Percentiles rank a stretch among this genome's conserved stretches.
Evolutionary conservation across 352 stramenopile species (phyloP).

Genomic region (Phytopythium cucurbitacearum): DNA sequence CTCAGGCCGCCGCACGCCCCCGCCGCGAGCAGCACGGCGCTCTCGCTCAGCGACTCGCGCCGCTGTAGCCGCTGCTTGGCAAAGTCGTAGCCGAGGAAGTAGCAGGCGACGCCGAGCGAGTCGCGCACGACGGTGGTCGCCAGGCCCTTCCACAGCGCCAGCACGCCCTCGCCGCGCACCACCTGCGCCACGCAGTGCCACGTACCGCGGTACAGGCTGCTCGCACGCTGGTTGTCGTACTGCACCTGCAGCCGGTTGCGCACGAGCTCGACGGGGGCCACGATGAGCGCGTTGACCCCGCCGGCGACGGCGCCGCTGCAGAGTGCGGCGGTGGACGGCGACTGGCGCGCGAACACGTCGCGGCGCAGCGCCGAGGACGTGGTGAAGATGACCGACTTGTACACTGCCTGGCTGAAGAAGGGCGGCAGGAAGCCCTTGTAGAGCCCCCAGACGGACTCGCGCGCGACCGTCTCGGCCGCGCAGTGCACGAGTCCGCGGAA

Average conservation of each 20-base stretch:
- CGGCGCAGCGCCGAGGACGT: slow-evolving; percentile 54
- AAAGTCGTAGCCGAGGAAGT: slow-evolving; percentile 84
- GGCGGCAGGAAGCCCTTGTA: slow-evolving; percentile 86
- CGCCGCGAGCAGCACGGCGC: slow-evolving; percentile 45
- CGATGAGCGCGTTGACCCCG: slow-evolving; percentile 68
- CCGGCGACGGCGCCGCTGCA: slow-evolving; percentile 55
- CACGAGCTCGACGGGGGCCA: slow-evolving; percentile 75
- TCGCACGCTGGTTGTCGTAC: slow-evolving; percentile 49
- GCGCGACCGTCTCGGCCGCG: slow-evolving; percentile 49
- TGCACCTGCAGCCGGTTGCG: slow-evolving; percentile 80
- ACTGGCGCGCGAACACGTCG: slow-evolving; percentile 43
- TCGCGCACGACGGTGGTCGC: slow-evolving; percentile 76
- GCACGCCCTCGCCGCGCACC: slow-evolving; percentile 45
- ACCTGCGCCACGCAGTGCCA: slow-evolving; percentile 58
- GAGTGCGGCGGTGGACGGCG: slow-evolving; percentile 40
- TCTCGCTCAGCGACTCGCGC: slow-evolving; percentile 31
- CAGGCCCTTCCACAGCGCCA: slow-evolving; percentile 73
- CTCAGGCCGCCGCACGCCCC: slow-evolving; percentile 76
- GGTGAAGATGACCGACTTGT: slow-evolving; percentile 89
- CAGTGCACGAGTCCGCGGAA: slow-evolving; percentile 66
- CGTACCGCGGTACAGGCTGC: slow-evolving; percentile 42
- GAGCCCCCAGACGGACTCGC: slow-evolving; percentile 58
- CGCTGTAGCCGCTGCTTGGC: slow-evolving; percentile 35
- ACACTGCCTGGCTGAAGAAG: slow-evolving; percentile 84
- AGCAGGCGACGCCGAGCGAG: slow-evolving; percentile 79